These are phyloP conservation scores for Penicillium sp. DNA, from an alignment of 2,329 filamentous ascomycete species.

Conservation along the genomic window DNA sequence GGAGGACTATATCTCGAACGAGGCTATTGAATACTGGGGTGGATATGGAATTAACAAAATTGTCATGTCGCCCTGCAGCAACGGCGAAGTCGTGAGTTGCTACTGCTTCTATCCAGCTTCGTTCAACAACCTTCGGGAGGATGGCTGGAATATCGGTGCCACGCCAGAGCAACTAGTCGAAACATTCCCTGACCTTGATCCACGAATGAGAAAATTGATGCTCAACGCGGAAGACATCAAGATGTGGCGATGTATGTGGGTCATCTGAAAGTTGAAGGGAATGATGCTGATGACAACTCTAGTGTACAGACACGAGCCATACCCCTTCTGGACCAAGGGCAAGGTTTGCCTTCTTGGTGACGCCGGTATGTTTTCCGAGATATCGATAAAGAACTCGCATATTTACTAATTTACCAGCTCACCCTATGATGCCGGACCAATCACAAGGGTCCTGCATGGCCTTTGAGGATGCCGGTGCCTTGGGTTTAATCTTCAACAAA, in stretches of 20 bases:
- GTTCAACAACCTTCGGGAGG: constrained; percentile 25
- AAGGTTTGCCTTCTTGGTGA: constrained; percentile 35
- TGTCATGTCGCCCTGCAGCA: constrained; percentile 44
- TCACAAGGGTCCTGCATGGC: constrained; percentile 43
- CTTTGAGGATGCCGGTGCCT: constrained; percentile 46
- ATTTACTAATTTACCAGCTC: constrained; percentile 21
- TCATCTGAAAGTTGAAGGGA: background rate
- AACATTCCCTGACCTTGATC: constrained; percentile 28
- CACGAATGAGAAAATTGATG: constrained; percentile 26
- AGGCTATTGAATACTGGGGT: constrained; percentile 37
- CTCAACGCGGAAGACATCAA: constrained; percentile 30
- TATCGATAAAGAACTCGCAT: no score
- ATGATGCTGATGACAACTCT: background rate
- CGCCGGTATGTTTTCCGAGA: constrained; percentile 27
- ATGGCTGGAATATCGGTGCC: constrained; percentile 29
- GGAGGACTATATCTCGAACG: constrained; percentile 40
- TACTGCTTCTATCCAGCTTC: constrained; percentile 44
- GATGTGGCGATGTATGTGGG: constrained; percentile 29
- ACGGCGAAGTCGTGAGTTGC: constrained; percentile 42
- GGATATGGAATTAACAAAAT: constrained; percentile 47
- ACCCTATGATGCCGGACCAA: constrained; percentile 41
- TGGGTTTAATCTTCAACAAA: constrained; percentile 42
- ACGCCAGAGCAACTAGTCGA: constrained; percentile 28
- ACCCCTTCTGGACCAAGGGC: constrained; percentile 35
- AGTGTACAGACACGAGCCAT: constrained; percentile 33